These are phyloP conservation scores for Sporothrix globosa DNA, from an alignment of 2,329 filamentous ascomycete genomes.

Conservation along the genomic window DNA sequence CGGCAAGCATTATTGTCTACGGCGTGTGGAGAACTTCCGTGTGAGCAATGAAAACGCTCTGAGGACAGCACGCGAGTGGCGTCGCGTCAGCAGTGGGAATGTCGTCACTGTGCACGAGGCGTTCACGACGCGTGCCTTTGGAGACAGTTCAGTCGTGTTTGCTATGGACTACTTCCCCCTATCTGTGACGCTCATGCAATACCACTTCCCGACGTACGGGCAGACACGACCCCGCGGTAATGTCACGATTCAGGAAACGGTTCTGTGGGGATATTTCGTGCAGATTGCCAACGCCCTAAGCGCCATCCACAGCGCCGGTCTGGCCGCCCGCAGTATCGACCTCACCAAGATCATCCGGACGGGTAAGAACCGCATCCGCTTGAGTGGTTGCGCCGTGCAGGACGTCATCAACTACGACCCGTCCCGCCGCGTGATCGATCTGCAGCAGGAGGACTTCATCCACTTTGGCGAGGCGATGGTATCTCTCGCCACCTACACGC, in stretches of 20 bases:
- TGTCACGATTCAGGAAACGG: conserved; percentile 65
- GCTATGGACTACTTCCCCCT: conserved; percentile 92
- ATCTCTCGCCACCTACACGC: conserved; percentile 73
- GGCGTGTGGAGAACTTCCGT: conserved; percentile 85
- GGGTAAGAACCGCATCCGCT: conserved; percentile 83
- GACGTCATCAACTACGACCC: conserved; percentile 86
- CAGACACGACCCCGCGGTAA: conserved; percentile 45
- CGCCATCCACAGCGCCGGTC: conserved; percentile 75
- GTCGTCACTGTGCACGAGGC: conserved; percentile 88
- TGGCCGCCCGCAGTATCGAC: conserved; percentile 85
- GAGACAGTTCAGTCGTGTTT: conserved; percentile 91
- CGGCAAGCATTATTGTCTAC: conserved; percentile 82
- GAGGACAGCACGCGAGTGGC: conserved; percentile 84
- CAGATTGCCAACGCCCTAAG: conserved; percentile 89
- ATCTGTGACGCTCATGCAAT: conserved; percentile 85
- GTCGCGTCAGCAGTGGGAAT: conserved; percentile 76
- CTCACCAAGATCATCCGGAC: conserved; percentile 88
- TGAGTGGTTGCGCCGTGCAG: conserved; percentile 85
- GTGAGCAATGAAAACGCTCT: conserved; percentile 89
- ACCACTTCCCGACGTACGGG: conserved; percentile 65
- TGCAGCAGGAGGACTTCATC: conserved; percentile 85
- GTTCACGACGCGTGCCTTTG: conserved; percentile 90
- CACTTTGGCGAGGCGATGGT: conserved; percentile 84
- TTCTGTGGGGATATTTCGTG: conserved; percentile 88
- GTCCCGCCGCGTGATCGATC: conserved; percentile 67